Evolutionary conservation across 805 yeast species (phyloP).

Genomic region (Pichia sporocuriosa): DNA sequence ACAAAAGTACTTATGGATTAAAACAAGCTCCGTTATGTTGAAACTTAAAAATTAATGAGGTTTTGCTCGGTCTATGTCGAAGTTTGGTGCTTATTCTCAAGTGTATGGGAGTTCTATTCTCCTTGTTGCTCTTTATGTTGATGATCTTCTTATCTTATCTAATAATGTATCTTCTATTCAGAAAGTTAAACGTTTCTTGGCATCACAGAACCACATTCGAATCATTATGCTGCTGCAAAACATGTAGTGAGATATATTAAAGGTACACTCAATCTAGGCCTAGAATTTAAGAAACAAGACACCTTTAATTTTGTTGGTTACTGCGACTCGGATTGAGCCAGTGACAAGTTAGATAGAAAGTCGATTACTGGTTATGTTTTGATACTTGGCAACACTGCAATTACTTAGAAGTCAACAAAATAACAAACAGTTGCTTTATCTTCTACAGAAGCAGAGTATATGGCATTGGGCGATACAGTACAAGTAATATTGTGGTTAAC

Average conservation of each 20-base stretch:
- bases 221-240: conserved; percentile 4
- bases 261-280: neutral
- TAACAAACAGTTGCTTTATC: neutral
- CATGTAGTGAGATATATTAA: conserved; percentile 4
- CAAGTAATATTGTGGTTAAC: neutral
- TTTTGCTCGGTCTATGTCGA: neutral
- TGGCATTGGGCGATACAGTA: conserved; percentile 2
- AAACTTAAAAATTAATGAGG: neutral
- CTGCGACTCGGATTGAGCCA: conserved; percentile 15
- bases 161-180: neutral
- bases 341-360: conserved; percentile 9
- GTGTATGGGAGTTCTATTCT: neutral
- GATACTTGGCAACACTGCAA: conserved; percentile 3
- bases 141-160: conserved; percentile 1
- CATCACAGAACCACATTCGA: neutral
- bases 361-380: conserved; percentile 10
- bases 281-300: neutral
- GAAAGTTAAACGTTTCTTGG: conserved; percentile 1
- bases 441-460: conserved; percentile 1
- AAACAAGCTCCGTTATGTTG: conserved; percentile 2
- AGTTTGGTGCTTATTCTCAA: conserved; percentile 1
- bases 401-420: conserved; percentile 2
- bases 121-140: conserved; percentile 4
- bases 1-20: conserved; percentile 4
- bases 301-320: conserved; percentile 1